These are phyloP conservation scores for Neobulgaria alba DNA, from an alignment of 2,329 filamentous ascomycete genomes.

Conservation along the genomic window DNA sequence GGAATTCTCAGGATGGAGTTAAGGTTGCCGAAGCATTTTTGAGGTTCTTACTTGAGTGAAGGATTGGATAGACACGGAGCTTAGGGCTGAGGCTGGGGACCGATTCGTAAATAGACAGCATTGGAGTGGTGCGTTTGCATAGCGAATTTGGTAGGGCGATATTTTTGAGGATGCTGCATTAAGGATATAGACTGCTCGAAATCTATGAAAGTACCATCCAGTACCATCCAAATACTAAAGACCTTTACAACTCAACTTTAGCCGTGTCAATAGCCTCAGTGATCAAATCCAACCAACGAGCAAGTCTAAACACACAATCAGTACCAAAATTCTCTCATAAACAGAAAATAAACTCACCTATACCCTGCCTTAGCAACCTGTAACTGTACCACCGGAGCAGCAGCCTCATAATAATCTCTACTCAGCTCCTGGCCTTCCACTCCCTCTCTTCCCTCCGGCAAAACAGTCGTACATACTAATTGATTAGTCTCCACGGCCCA, in stretches of 20 bases:
- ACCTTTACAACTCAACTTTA: no score
- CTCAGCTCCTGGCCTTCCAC: conserved; percentile 53
- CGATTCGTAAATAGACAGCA: no score
- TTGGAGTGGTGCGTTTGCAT: no score
- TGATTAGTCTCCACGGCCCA: conserved; percentile 59
- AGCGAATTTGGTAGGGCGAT: no score
- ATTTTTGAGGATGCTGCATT: no score
- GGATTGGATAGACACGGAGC: no score
- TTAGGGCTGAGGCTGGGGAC: no score
- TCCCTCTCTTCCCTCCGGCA: conserved; percentile 51
- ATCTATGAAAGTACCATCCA: no score
- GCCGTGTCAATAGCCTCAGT: conserved; percentile 33
- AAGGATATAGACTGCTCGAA: no score
- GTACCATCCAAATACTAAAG: no score
- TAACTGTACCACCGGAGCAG: conserved; percentile 54
- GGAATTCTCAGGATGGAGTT: conserved; percentile 70
- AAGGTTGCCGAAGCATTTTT: conserved; percentile 65
- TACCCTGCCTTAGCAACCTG: conserved; percentile 62
- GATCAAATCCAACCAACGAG: conserved; percentile 57
- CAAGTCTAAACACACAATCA: conserved; percentile 35
- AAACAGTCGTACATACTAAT: conserved; percentile 51
- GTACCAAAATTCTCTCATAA: neutral
- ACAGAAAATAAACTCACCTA: conserved; percentile 29
- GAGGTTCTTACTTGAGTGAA: conserved; percentile 57
- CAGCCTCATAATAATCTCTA: conserved; percentile 54